Base-by-base conservation (phyloP, 805 yeast species). In the Kuraishia capsulata region DNA sequence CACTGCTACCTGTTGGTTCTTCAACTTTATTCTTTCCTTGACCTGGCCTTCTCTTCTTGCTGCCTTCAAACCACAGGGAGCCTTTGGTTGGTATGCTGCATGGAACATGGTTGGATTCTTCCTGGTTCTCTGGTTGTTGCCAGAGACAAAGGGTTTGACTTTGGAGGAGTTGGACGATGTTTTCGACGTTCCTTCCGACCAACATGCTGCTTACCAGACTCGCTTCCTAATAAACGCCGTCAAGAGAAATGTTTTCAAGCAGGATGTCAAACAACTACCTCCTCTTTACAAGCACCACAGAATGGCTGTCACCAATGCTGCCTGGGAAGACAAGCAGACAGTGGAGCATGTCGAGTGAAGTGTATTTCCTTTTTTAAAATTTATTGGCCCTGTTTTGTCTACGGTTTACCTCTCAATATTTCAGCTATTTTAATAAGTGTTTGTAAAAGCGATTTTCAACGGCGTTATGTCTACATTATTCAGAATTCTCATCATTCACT, bases 61-160 rank as follows among this genome's bases (percentile, higher is more conserved):
- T 35, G 78, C 81, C 0, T 79, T 86, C 61, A 76, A 73, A 40
- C 73, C 87, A 2, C 85, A 80, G 46, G 95, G 96, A 57, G 94
- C 94, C 3, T 86, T 83, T 54, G 88, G 92, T 11, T 86, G 78
- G 71, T 86, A 84, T 52, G 95, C 92, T 1, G 95, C 81, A 11
- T 81, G 90, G 89, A 85, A 85, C 56, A 48, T 77, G 41, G 62
- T 77, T 39, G 85, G 84, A 0, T 78, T 78, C 64, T 75, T 78
- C 61, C 48, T 84, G 50, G 84, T 82, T 4, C 69, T 84, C 39
- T 78, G 82, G 70, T 65, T 81, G 54, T 62, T 81, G 42, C 83
- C 88, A 3, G 89, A 81, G 53, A 81, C 89, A 2, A 76, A 75
- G 59, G 76, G 76, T 25, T 69, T 78, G 44, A 78, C 90, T 0